phyloP scores from a whole-genome alignment of 1,139 yeast genomes.

The Pichia sp. region DNA sequence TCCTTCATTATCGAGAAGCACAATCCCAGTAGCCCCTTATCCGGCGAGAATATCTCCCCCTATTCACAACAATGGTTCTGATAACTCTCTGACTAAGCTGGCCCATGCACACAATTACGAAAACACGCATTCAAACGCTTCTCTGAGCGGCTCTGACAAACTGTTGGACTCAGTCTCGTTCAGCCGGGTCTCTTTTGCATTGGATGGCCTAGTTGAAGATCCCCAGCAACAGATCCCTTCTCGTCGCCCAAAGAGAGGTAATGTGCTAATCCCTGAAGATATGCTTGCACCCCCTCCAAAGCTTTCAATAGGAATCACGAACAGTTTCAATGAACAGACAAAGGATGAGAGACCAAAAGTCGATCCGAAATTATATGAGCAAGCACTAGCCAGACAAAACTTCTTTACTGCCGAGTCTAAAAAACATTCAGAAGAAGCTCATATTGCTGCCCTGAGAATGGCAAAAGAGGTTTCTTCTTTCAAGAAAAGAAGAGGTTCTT shows the following conservation, averaged over 20 bases:
- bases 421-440: constrained; percentile 73
- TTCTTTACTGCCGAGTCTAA: constrained; percentile 56
- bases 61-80: background rate
- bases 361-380: constrained; percentile 40
- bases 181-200: constrained; percentile 70
- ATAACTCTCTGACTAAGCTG: background rate
- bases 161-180: constrained; percentile 35
- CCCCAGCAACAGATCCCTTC: constrained; percentile 97
- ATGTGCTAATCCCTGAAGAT: constrained; percentile 73
- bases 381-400: constrained; percentile 56
- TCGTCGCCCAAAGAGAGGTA: constrained; percentile 72
- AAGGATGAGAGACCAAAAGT: constrained; percentile 38
- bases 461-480: constrained; percentile 57
- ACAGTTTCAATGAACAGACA: constrained; percentile 38
- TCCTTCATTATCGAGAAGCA: constrained; percentile 2
- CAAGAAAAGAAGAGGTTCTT: constrained; percentile 31
- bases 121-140: background rate
- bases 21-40: background rate
- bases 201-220: constrained; percentile 62
- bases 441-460: constrained; percentile 60
- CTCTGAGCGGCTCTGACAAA: background rate
- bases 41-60: background rate
- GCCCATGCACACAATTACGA: constrained; percentile 3
- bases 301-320: constrained; percentile 59
- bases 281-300: constrained; percentile 57